These are phyloP conservation scores for grape (Vitis vinifera) DNA, from an alignment of 164 flowering plant genomes.

Conservation along the genomic window ASM3070453v1 NC_081821.1:9057001-9057500, in stretches of 20 bases:
- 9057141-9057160: no score
- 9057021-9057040: no score
- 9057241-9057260: not conserved
- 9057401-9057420: not conserved
- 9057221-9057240: not conserved
- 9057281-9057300: not conserved
- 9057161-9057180: no score
- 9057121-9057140: no score
- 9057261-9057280: not conserved
- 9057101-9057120: no score
- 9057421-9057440: not conserved
- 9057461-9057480: slow-evolving; percentile 90
- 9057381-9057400: not conserved
- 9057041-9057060: no score
- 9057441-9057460: not conserved
- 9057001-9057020: no score
- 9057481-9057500: slow-evolving; percentile 70
- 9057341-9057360: not conserved
- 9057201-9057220: not conserved
- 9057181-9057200: not conserved
- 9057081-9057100: no score
- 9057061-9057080: no score
- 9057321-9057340: not conserved
- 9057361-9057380: not conserved
- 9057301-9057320: not conserved